Conservation (phyloP, 164 flowering plant genomes). For the Hamamelis virginiana region DNA sequence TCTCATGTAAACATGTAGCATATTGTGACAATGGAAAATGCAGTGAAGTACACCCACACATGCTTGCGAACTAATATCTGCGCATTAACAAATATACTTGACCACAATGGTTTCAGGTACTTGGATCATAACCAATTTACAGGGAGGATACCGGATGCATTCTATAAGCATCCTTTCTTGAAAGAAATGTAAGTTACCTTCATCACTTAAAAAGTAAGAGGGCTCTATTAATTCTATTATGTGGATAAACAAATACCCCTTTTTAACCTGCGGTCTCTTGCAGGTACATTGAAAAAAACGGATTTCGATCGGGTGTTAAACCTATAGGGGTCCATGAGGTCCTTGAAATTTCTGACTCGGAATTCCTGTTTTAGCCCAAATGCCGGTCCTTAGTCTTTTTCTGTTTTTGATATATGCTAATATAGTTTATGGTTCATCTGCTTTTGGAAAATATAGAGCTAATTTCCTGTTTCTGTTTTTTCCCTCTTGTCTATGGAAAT, state of each 20-base stretch:
- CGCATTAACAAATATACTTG: neutral
- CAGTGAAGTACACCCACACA: too few relatives aligned
- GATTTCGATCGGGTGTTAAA: conserved; percentile 73
- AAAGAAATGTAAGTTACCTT: conserved; percentile 81
- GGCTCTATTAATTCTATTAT: neutral
- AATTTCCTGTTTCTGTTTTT: neutral
- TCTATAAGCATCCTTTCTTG: conserved; percentile 82
- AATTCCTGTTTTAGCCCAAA: conserved; percentile 54
- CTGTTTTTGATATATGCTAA: neutral
- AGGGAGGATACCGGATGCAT: conserved; percentile 83
- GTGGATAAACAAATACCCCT: too few relatives aligned
- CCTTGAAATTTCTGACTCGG: conserved; percentile 83
- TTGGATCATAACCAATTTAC: conserved; percentile 91
- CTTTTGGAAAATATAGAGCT: neutral
- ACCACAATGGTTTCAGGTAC: conserved; percentile 57
- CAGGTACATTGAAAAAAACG: conserved; percentile 97
- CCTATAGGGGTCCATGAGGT: conserved; percentile 83
- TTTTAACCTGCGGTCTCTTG: too few relatives aligned
- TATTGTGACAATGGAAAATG: too few relatives aligned
- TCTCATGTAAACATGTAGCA: too few relatives aligned
- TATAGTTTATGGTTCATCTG: neutral
- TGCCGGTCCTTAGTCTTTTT: too few relatives aligned
- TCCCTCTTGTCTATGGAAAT: neutral
- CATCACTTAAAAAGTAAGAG: neutral
- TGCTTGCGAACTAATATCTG: too few relatives aligned